Base-by-base conservation (phyloP, 345 rosid species). In the Rhodamnia argentea region DNA sequence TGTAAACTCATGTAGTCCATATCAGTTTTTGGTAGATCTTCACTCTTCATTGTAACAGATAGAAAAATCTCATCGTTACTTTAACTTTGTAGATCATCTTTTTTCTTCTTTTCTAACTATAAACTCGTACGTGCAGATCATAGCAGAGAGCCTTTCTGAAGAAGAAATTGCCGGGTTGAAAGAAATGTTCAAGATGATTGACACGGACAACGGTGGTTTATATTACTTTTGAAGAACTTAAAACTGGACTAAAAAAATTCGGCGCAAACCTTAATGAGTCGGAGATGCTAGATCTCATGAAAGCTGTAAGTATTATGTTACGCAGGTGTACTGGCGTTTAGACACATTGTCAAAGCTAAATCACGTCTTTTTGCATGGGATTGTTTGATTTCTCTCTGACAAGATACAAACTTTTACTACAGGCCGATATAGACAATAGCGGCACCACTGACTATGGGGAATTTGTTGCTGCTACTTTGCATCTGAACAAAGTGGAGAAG, bases 391-490 rank as follows among this genome's bases (percentile, higher is more conserved):
- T 70, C 26, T n/a, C n/a, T 0, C 47, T 52, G 55, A 52, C 55
- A 15, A 52, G 55, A 14, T 52, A 20, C 54, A 4, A 26, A 13
- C 52, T 42, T 24, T 32, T 82, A 32, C 85, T 85, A 88, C 96
- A 96, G 99, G 96, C 94, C 20, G 96, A 95, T 87, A 85, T 92
- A 74, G 92, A 95, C 74, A 91, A 94, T 57, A 94, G 91, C 53
- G 98, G 98, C 52, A 91, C 95, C 37, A 92, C 95, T 60, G 94
- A 94, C 88, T 95, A 93, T 47, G 95, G 91, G 42, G 98, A 95
- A 86, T 95, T 96, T 89, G 89, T 95, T 84, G 93, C 89, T 5
- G 97, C 95, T 26, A 93, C 98, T 53, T 55, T 94, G 84, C 94
- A 94, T 91, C 89, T 90, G 88, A 92, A 92, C 89, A 95, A 93